Evolutionary conservation across 345 rosid species (phyloP), one percentile per base, ranked within the genome.

Genomic region (Gossypium thurberi): DNA sequence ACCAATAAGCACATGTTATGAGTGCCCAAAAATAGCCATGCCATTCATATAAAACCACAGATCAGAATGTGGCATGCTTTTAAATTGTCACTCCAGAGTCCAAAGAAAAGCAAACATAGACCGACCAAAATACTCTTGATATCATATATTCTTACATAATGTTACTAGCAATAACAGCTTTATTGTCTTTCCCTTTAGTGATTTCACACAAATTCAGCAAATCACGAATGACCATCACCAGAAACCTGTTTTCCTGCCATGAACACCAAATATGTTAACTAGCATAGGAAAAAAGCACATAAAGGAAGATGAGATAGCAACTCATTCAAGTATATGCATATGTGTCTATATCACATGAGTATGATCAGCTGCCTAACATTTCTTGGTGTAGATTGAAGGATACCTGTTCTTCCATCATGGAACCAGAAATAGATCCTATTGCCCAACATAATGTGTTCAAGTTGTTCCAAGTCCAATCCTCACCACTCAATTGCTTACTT

Each of bases 381-480:
- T 48, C 23, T 50, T 44, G 15, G 58, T 26, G 17, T 17, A 25
- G 44, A 48, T 17, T 46, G 74, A 42, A 63, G 18, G 18, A 70
- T 85, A 96, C 98, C 96, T 96, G 99, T 51, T 96, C 98, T 82
- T 96, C 99, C 84, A 87, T 82, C 99, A 96, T 96, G 74, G 98
- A 96, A 65, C 99, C 98, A 68, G 99, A 96, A 56, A 96, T 96
- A 68, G 99, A 96, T 73, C 99, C 98, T 72, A 96, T 96, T 72
- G 98, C 99, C 99, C 99, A 96, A 85, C 99, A 96, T 69, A 96
- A 80, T 10, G 99, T 96, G 78, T 91, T 96, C 60, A 96, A 67
- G 71, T 91, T 96, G 84, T 96, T 96, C 99, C 98, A 93, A 23
- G 91, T 91, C 97, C 98, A 96, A 78, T 96, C 99, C 84, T 96